phyloP scores from a whole-genome alignment of 768 basidiomycete species.

The Agrocybe pediades region DNA sequence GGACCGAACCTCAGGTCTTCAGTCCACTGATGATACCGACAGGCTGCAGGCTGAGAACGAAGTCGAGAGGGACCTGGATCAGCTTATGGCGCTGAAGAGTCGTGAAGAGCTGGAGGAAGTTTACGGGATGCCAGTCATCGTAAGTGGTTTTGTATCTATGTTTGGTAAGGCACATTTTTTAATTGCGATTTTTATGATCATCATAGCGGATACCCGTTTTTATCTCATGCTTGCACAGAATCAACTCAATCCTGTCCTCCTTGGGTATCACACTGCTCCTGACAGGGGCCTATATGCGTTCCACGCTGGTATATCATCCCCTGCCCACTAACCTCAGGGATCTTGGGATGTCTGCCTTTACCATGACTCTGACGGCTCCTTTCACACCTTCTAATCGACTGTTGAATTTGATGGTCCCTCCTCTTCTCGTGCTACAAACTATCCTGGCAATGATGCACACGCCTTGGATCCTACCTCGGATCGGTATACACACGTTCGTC shows the following conservation, averaged over 20 bases:
- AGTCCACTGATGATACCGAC: constrained; percentile 17
- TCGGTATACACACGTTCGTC: constrained; percentile 77
- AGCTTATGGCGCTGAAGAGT: constrained; percentile 60
- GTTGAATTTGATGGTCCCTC: constrained; percentile 41
- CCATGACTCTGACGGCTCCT: background rate
- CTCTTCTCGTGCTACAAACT: constrained; percentile 50
- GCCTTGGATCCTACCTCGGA: constrained; percentile 62
- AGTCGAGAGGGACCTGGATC: constrained; percentile 68
- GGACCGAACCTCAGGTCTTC: constrained; percentile 9
- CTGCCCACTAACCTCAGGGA: constrained; percentile 8
- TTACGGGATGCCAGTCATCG: constrained; percentile 79
- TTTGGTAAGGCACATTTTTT: constrained; percentile 9
- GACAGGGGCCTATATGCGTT: constrained; percentile 61
- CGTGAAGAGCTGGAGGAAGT: constrained; percentile 79
- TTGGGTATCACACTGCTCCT: constrained; percentile 67
- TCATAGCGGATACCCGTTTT: constrained; percentile 75
- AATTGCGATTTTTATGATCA: background rate
- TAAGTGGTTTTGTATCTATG: constrained; percentile 38
- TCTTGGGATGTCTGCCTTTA: constrained; percentile 3
- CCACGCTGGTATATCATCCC: constrained; percentile 40
- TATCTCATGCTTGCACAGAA: constrained; percentile 73
- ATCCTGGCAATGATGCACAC: constrained; percentile 66
- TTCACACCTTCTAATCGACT: constrained; percentile 30
- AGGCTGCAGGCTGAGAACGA: constrained; percentile 31
- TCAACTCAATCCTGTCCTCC: constrained; percentile 72